Percentiles rank a stretch among this genome's conserved stretches.
phyloP scores from a whole-genome alignment of 2,329 filamentous ascomycete genomes.

The Sarocladium brachiariae region DNA sequence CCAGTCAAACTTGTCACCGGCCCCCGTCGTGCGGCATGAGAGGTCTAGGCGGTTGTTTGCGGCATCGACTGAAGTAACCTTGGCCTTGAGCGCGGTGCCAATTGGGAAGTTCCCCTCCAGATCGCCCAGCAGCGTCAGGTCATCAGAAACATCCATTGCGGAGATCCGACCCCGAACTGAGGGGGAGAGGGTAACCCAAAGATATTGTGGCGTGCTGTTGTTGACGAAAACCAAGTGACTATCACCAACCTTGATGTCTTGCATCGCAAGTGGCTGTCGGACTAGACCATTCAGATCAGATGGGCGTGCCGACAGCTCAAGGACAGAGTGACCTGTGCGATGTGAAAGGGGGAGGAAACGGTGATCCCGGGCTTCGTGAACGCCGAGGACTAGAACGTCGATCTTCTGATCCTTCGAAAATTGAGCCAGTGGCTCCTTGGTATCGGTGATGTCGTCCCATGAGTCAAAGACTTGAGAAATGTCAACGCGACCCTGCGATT shows the following conservation, averaged over 20 bases:
- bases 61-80: constrained; percentile 67
- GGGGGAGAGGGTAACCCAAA: constrained; percentile 89
- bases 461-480: constrained; percentile 83
- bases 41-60: constrained; percentile 74
- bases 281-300: constrained; percentile 49
- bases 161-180: constrained; percentile 79
- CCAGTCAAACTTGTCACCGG: constrained; percentile 49
- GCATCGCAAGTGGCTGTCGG: constrained; percentile 54
- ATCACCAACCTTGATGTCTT: constrained; percentile 65
- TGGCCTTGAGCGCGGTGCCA: constrained; percentile 79
- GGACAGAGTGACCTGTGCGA: constrained; percentile 71
- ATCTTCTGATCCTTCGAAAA: constrained; percentile 65
- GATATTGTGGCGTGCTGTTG: constrained; percentile 69
- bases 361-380: constrained; percentile 86
- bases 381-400: constrained; percentile 56
- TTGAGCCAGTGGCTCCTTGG: constrained; percentile 67
- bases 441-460: constrained; percentile 79
- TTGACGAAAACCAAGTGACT: constrained; percentile 82
- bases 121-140: constrained; percentile 71
- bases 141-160: constrained; percentile 78
- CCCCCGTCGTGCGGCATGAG: constrained; percentile 60
- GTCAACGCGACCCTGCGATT: constrained; percentile 83
- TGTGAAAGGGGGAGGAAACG: constrained; percentile 89
- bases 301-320: constrained; percentile 79
- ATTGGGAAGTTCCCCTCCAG: constrained; percentile 76